Percentiles rank a stretch among this genome's conserved stretches.
Evolutionary conservation across 805 yeast genomes (phyloP).

Genomic region (Ogataea corticis): DNA sequence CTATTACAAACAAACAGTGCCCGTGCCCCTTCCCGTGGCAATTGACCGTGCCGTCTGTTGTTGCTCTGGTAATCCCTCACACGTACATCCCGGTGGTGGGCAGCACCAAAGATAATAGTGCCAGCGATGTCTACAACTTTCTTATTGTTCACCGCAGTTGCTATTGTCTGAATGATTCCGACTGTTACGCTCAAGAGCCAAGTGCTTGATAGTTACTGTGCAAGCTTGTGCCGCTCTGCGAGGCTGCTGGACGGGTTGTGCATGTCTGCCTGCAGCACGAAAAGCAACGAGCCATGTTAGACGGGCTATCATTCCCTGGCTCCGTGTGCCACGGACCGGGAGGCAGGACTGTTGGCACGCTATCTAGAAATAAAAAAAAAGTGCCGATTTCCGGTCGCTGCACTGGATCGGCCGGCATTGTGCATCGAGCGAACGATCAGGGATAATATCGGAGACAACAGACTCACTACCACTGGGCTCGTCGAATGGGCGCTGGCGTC

Average conservation of each 20-base stretch:
- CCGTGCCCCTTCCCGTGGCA: too few relatives aligned
- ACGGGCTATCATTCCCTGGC: too few relatives aligned
- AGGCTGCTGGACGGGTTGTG: too few relatives aligned
- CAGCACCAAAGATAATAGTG: not conserved
- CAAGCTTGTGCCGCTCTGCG: too few relatives aligned
- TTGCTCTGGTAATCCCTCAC: not conserved
- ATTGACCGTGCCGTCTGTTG: too few relatives aligned
- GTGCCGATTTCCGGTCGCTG: slow-evolving; percentile 1
- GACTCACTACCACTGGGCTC: not conserved
- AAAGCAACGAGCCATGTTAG: too few relatives aligned
- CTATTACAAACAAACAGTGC: too few relatives aligned
- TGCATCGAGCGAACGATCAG: slow-evolving; percentile 1
- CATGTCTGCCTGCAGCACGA: too few relatives aligned
- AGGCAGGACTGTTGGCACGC: not conserved
- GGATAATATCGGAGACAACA: slow-evolving; percentile 3
- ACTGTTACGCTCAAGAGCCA: slow-evolving; percentile 2
- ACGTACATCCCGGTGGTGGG: too few relatives aligned
- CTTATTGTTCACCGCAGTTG: slow-evolving; percentile 3
- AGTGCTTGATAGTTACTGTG: not conserved
- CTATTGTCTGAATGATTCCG: slow-evolving; percentile 6
- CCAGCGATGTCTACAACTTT: not conserved
- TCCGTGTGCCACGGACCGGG: too few relatives aligned
- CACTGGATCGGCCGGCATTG: slow-evolving; percentile 8
- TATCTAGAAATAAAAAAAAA: not conserved
- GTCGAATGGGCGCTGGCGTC: too few relatives aligned